A percentile compares a stretch with the other conserved stretches of the same genome.
Evolutionary conservation across 108 stramenopile species (phyloP).

Genomic region (Pseudonitzschia delicatissima): DNA sequence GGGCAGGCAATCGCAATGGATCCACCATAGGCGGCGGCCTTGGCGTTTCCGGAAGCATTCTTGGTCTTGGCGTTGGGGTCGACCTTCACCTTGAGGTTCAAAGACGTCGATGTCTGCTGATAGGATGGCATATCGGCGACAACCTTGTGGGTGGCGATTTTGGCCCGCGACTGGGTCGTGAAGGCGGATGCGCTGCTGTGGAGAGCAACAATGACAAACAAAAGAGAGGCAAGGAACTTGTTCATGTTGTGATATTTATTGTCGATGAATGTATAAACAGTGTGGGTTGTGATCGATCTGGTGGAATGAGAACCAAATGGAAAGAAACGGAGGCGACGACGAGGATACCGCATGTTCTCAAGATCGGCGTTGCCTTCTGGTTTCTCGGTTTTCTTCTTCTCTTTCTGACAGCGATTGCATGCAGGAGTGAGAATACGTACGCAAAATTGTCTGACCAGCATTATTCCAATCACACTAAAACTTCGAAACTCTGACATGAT

Average conservation of each 20-base stretch:
- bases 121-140: not conserved
- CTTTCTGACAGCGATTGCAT: too few species aligned
- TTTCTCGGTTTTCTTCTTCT: too few species aligned
- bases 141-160: not conserved
- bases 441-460: too few species aligned
- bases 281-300: too few species aligned
- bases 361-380: too few species aligned
- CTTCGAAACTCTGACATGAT: too few species aligned
- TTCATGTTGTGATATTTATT: not conserved
- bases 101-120: conserved; percentile 15
- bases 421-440: too few species aligned
- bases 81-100: conserved; percentile 42
- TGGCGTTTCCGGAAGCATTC: conserved; percentile 19
- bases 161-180: not conserved
- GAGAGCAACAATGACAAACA: not conserved
- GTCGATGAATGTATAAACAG: too few species aligned
- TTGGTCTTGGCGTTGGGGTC: conserved; percentile 37
- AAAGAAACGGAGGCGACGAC: too few species aligned
- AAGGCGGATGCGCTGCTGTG: not conserved
- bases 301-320: too few species aligned
- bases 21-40: conserved; percentile 53
- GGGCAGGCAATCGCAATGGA: conserved; percentile 37
- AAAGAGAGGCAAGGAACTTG: not conserved
- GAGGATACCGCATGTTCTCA: too few species aligned
- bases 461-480: too few species aligned